phyloP scores from a whole-genome alignment of 139 green algal genomes.

The Micractinium sp. region DNA sequence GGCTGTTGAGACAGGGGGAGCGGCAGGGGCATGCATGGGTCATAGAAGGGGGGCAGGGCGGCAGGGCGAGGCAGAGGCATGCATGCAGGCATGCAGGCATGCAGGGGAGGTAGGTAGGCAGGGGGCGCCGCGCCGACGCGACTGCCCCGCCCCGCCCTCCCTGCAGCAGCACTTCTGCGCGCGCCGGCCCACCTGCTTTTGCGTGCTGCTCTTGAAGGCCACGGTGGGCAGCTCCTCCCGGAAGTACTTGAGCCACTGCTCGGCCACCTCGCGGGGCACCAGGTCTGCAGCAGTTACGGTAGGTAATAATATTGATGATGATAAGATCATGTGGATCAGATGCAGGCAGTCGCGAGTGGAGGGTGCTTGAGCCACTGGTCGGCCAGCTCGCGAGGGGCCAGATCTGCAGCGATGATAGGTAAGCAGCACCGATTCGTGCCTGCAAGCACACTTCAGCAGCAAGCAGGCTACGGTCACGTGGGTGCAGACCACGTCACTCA shows the following conservation, averaged over 20 bases:
- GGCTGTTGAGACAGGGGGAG: background rate
- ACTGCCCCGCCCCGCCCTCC: too few relatives aligned
- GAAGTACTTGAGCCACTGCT: conserved; percentile 95
- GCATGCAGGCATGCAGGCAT: background rate
- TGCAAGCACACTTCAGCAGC: too few relatives aligned
- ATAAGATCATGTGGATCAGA: too few relatives aligned
- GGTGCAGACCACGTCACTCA: too few relatives aligned
- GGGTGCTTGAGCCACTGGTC: background rate
- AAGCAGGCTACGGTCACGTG: too few relatives aligned
- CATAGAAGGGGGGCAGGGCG: too few relatives aligned
- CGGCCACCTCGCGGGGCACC: conserved; percentile 87
- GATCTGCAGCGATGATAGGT: too few relatives aligned
- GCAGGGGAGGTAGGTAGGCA: background rate
- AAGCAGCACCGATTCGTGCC: too few relatives aligned
- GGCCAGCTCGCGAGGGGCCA: too few relatives aligned
- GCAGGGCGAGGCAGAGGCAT: background rate
- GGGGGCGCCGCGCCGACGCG: too few relatives aligned
- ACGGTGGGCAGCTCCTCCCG: conserved; percentile 93
- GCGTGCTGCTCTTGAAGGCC: conserved; percentile 97
- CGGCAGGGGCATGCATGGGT: too few relatives aligned
- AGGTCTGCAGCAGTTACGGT: conserved; percentile 77
- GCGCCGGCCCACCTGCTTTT: conserved; percentile 66
- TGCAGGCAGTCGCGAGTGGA: too few relatives aligned
- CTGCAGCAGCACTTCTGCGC: background rate
- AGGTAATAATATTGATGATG: background rate